phyloP scores from a whole-genome alignment of 148 eudicot genomes.

The Spergularia marina region DNA sequence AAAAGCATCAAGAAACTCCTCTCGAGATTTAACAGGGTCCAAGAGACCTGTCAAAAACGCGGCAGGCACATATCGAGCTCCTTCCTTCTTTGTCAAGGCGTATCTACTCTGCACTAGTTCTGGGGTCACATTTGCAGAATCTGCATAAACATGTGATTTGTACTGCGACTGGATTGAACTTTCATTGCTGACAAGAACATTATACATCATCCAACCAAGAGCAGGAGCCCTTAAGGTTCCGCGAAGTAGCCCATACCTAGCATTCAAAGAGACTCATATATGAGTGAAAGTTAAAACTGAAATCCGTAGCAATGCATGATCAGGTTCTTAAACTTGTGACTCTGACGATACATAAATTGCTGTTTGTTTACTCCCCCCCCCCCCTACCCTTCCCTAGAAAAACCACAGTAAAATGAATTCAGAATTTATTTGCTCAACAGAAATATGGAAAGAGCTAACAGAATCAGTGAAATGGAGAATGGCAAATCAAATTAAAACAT shows the following conservation, averaged over 20 bases:
- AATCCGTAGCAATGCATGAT: no score
- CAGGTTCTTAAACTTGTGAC: no score
- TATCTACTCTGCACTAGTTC: slow-evolving; percentile 69
- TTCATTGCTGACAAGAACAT: slow-evolving; percentile 90
- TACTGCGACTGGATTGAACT: slow-evolving; percentile 83
- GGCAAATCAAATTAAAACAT: no score
- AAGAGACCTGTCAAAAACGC: slow-evolving; percentile 91
- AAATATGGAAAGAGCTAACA: neutral
- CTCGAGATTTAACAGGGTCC: slow-evolving; percentile 78
- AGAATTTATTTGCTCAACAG: neutral
- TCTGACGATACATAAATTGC: no score
- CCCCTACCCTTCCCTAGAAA: no score
- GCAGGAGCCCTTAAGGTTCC: slow-evolving; percentile 92
- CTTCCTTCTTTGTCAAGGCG: slow-evolving; percentile 65
- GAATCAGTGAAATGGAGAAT: neutral
- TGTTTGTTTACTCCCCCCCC: no score
- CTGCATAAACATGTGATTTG: slow-evolving; percentile 85
- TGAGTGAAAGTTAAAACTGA: neutral
- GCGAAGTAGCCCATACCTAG: slow-evolving; percentile 86
- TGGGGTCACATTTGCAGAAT: slow-evolving; percentile 78
- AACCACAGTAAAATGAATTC: no score
- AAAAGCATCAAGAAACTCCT: slow-evolving; percentile 65
- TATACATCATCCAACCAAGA: slow-evolving; percentile 99
- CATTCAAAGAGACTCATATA: neutral
- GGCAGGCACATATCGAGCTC: slow-evolving; percentile 97